Evolutionary conservation across 345 rosid species (phyloP), one percentile per base, ranked within the genome.

Genomic region (Viola odorata): DNA sequence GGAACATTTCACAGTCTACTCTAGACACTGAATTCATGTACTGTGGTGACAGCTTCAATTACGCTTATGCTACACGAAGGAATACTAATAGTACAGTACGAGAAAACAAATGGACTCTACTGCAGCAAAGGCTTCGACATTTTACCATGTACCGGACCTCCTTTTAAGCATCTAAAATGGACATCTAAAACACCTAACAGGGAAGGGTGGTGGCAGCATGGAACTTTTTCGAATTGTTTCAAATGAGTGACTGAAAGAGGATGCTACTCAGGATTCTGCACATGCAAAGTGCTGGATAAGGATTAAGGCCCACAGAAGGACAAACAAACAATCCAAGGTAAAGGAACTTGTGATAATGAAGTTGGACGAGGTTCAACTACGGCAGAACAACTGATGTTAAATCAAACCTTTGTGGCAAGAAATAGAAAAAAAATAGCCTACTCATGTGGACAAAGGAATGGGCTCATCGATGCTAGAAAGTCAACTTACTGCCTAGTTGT

Each of bases 401-500:
- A 7, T 68, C 41, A 15, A 51, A 41, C 59, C 45, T 15, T 37
- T 15, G 10, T 55, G 11, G 47, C 2, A 39, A 50, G 48, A 55
- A 3, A n/a, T 40, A 5, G 8, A 42, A 44, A 12, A 13, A 53
- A 36, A 36, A 36, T 45, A 39, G 15, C n/a, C 7, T 23, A 36
- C 15, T 40, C 11, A 53, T 47, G 52, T 42, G n/a, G 59, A 50
- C 37, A 63, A 57, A 62, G 59, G 32, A 23, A 23, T 23, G 1
- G 32, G 32, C 32, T 11, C 17, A 41, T 8, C 61, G n/a, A 49
- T 4, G 17, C 2, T 55, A 65, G 60, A 68, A 70, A 68, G 41
- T 57, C 5, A 12, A 81, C 98, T 40, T 84, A 88, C 94, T 84
- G 94, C 71, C 94, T 80, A 14, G 88, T 88, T 57, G 84, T 86